A percentile compares a stretch with the other conserved stretches of the same genome.
These are phyloP conservation scores for Mucor circinelloides DNA, from an alignment of 371 early-diverging fungal species.

Conservation along the genomic window DNA sequence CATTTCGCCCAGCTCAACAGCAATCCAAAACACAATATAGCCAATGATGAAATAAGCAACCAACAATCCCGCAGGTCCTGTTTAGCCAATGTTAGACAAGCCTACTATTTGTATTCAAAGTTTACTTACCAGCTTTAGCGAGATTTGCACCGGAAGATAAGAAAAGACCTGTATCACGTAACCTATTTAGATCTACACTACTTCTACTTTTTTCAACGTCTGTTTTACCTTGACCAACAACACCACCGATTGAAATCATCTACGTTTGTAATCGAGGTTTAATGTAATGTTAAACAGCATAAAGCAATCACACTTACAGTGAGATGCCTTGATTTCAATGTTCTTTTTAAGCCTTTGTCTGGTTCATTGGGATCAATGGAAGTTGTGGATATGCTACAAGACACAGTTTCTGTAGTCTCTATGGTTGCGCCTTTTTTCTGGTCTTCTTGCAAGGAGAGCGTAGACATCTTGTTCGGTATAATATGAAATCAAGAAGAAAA, in stretches of 20 bases:
- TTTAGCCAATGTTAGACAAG: background rate
- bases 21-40: slow-evolving; percentile 71
- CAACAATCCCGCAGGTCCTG: slow-evolving; percentile 66
- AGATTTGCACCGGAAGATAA: slow-evolving; percentile 74
- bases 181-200: too few relatives aligned
- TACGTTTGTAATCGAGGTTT: background rate
- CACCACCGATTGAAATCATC: slow-evolving; percentile 32
- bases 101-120: background rate
- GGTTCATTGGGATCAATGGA: slow-evolving; percentile 8
- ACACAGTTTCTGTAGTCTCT: background rate
- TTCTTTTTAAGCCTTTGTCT: slow-evolving; percentile 21
- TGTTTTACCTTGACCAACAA: slow-evolving; percentile 27
- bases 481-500: background rate
- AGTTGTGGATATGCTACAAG: background rate
- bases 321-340: slow-evolving; percentile 22
- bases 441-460: background rate
- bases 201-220: too few relatives aligned
- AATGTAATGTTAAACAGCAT: background rate
- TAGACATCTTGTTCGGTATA: background rate
- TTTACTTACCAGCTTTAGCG: slow-evolving; percentile 47
- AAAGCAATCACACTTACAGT: background rate
- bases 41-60: slow-evolving; percentile 69
- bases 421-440: background rate
- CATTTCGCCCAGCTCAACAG: slow-evolving; percentile 61
- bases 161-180: slow-evolving; percentile 67